A percentile compares a stretch with the other conserved stretches of the same genome.
Evolutionary conservation across 768 basidiomycete genomes (phyloP).

Genomic region (Russula ochroleuca): DNA sequence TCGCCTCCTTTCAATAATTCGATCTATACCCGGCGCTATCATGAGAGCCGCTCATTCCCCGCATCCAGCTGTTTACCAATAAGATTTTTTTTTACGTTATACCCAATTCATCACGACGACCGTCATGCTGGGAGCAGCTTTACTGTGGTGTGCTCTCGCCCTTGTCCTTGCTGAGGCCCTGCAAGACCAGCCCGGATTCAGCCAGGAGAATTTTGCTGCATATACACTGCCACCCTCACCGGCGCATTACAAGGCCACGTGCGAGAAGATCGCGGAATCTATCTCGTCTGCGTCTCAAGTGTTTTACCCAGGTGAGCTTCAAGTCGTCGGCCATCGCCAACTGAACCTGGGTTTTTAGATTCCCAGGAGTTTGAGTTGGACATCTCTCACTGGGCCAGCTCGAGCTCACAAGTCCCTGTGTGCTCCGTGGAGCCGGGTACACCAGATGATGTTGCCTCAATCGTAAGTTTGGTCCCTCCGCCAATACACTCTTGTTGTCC

Average conservation of each 20-base stretch:
- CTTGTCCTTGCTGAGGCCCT: neutral
- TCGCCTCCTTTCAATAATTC: too few species aligned
- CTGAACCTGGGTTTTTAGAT: neutral
- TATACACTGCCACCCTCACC: neutral
- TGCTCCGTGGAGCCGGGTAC: constrained; percentile 28
- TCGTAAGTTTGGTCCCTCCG: constrained; percentile 4
- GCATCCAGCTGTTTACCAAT: too few species aligned
- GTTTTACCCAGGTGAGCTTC: constrained; percentile 8
- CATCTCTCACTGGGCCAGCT: constrained; percentile 21
- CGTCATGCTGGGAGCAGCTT: neutral
- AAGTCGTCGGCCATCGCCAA: neutral
- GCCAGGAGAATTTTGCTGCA: neutral
- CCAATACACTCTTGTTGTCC: neutral
- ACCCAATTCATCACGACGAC: neutral
- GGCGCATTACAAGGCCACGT: neutral
- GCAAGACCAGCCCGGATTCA: neutral
- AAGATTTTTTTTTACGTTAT: too few species aligned
- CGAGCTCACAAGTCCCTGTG: constrained; percentile 18
- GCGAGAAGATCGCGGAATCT: neutral
- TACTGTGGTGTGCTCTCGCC: neutral
- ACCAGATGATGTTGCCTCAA: constrained; percentile 17
- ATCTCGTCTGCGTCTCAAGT: constrained; percentile 8
- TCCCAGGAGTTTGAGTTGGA: constrained; percentile 14
- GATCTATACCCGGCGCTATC: too few species aligned
- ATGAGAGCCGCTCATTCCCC: too few species aligned